Base-by-base conservation (phyloP, 768 basidiomycete species). In the Mycena rebaudengoi region DNA sequence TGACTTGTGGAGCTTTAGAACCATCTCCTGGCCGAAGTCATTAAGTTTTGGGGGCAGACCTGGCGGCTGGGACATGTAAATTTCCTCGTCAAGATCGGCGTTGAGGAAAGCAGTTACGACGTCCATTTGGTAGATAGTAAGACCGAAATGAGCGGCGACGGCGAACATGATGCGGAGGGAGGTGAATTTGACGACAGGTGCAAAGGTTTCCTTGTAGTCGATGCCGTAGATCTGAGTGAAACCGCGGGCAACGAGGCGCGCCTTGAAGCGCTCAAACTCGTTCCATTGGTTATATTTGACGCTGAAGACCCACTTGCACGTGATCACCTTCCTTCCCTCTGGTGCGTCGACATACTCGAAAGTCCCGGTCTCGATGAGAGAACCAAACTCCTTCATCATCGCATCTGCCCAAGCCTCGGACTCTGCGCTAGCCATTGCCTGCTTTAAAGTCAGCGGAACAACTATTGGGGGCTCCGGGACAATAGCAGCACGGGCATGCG, bases 61-160 rank as follows among this genome's bases (percentile, higher is more conserved):
- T 4, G 35, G 56, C 2, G 45, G 56, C 26, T 58, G 56, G 2
- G 44, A 33, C 56, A 58, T 58, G 35, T 58, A 58, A 0, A 58
- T 58, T 37, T 58, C 56, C n/a, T 58, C 45, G 7, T 58, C 45
- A 3, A 48, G 44, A 2, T 58, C 35, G 18, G 45, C 35, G 12
- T 58, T 58, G n/a, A 58, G 45, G 35, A 48, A 58, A 21, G 56
- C 45, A 7, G 56, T 39, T 18, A 48, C 45, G 10, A 58, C 44
- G 23, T 54, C 52, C 39, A 54, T 54, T 30, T 54, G 52, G 12
- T 41, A 53, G 25, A 53, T 29, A 8, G 35, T 45, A 11, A 57
- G 44, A 7, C 44, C 44, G 18, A 10, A 20, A 12, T 46, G 16
- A 5, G 55, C 54, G 4, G 54, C 43, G 8, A 35, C 7, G 5